Base-by-base conservation (phyloP, 257 asterid species). In the Voacanga thouarsii region DNA sequence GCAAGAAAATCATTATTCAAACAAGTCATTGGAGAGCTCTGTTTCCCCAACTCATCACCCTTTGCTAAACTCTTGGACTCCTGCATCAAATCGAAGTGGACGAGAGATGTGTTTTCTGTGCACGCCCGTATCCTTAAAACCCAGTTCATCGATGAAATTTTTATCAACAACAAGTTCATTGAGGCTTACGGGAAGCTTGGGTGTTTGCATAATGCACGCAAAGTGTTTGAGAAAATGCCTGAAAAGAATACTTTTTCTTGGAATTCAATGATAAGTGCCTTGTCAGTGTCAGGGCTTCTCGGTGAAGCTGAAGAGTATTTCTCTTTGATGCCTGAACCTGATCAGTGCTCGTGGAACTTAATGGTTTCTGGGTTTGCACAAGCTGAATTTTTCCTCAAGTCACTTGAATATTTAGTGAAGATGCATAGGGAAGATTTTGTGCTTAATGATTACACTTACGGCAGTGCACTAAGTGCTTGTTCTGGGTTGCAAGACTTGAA, bases 121-220 rank as follows among this genome's bases (percentile, higher is more conserved):
- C 77, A 73, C 10, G 51, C 77, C 21, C 30, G 66, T 16, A 37
- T 73, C 16, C 37, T 73, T 33, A 73, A 73, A 73, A 30, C 67
- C 51, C 77, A 53, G n/a, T 73, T 73, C 18, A 55, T 33, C 18
- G 12, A 55, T 73, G 77, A 73, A 37, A 15, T 73, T 33, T 73
- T 73, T 33, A 73, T 73, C n/a, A 73, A 23, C 12, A 73, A 73
- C 77, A 73, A 66, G 77, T 33, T 73, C 47, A 73, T 73, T 37
- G 77, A 73, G 28, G 84, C 74, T 1, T 80, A 80, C 37, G 79
- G 84, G 53, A 80, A 80, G 75, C 56, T 75, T 69, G 80, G 78
- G 43, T 74, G 39, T 19, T 69, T 80, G 12, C 77, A 61, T 43
- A 23, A 70, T 61, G 84, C 84, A 5, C 78, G 75, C 23, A 43